A percentile compares a stretch with the other conserved stretches of the same genome.
phyloP scores from a whole-genome alignment of 768 basidiomycete species.

The Astraeus odoratus region DNA sequence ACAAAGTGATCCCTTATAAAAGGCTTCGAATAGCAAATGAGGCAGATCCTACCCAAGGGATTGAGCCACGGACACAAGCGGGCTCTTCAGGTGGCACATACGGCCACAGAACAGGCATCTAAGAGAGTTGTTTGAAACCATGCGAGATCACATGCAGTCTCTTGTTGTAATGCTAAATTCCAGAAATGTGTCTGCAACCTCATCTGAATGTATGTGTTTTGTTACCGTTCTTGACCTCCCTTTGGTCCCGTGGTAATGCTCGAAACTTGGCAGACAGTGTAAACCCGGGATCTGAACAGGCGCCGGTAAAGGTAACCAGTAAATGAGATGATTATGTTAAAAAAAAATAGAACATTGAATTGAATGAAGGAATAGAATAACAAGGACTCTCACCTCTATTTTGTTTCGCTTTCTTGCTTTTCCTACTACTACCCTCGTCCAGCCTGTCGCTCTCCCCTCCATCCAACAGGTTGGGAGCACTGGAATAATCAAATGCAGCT shows the following conservation, averaged over 20 bases:
- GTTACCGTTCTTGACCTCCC: conserved; percentile 63
- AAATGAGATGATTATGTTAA: background rate
- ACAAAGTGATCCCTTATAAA: background rate
- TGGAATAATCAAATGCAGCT: conserved; percentile 62
- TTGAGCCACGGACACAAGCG: conserved; percentile 10
- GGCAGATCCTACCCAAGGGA: conserved; percentile 19
- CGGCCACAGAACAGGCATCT: background rate
- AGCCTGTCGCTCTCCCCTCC: conserved; percentile 18
- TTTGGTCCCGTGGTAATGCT: conserved; percentile 56
- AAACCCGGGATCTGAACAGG: conserved; percentile 30
- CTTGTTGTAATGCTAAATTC: conserved; percentile 1
- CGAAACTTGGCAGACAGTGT: conserved; percentile 51
- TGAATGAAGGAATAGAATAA: too few relatives aligned
- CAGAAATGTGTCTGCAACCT: conserved; percentile 11
- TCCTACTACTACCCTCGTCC: conserved; percentile 27
- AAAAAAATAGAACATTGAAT: background rate
- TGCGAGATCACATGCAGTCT: background rate
- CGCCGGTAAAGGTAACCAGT: conserved; percentile 2
- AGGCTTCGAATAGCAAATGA: conserved; percentile 10
- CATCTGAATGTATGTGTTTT: conserved; percentile 64
- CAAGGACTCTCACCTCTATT: conserved; percentile 28
- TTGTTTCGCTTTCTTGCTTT: conserved; percentile 49
- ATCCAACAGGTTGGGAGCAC: conserved; percentile 68
- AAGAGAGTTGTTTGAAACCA: background rate
- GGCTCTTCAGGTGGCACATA: conserved; percentile 6